Evolutionary conservation across 176 grass and related monocot species (phyloP), one percentile per base, ranked within the genome.

Genomic region (Poa pratensis): DNA sequence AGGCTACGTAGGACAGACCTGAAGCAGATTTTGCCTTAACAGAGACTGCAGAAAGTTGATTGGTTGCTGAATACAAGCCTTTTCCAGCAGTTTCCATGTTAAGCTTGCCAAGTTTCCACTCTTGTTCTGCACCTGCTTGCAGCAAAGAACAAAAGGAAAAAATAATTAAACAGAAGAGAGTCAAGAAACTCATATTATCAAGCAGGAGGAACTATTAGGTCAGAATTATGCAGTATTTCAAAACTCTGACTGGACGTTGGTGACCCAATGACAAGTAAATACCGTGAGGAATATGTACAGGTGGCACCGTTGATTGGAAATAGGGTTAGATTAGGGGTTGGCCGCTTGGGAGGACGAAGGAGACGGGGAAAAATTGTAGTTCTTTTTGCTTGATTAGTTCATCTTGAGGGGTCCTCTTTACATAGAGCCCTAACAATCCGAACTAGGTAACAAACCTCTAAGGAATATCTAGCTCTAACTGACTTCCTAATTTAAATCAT

Each of bases 71-170:
- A 88, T 94, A 95, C 85, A 93, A 89, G 59, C 73, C 80, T 81
- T 86, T 95, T 66, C 91, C 88, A 80, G 96, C 93, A 86, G 85
- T 78, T 91, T 98, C 93, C 85, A 98, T 87, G 87, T 95, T 95
- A 55, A 88, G 78, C 61, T 95, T 85, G 62, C 91, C 86, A 50
- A 93, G 87, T 59, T 98, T 94, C 91, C 89, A 93, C 43, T 98
- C 96, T 83, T 95, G 85, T 92, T 98, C 96, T 84, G 91, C 87
- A 92, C 89, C 93, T 98, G 80, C 81, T 89, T 83, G 77, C 20
- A 84, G 82, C 60, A 80, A 71, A 64, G 66, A 3, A 9, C 46
- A 84, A 80, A 86, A 18, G 62, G 32, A 73, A 62, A 55, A 77
- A 51, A 17, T 53, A 83, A 77, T 37, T 37, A 80, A 79, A 86